Evolutionary conservation across 345 rosid species (phyloP).

Genomic region (Euphorbia peplus): DNA sequence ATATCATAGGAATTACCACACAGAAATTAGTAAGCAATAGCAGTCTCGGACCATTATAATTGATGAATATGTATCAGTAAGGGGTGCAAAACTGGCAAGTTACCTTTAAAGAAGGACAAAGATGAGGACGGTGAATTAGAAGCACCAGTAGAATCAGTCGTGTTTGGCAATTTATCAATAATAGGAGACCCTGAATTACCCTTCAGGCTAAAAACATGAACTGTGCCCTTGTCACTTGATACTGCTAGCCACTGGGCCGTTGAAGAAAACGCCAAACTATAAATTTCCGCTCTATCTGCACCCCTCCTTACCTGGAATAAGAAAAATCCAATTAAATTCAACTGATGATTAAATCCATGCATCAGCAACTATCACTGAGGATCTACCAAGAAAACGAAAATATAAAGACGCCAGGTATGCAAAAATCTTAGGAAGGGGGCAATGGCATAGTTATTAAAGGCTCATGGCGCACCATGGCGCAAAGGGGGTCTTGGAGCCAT

Average conservation of each 20-base stretch:
- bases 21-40: neutral
- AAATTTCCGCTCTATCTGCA: conserved; percentile 96
- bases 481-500: too few species aligned
- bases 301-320: conserved; percentile 82
- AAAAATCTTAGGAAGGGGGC: neutral
- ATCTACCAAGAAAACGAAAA: neutral
- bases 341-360: neutral
- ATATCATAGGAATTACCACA: neutral
- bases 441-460: too few species aligned
- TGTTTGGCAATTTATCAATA: conserved; percentile 39
- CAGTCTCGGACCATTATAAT: neutral
- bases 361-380: neutral
- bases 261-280: conserved; percentile 92
- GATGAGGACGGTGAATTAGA: conserved; percentile 47
- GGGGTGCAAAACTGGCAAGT: neutral
- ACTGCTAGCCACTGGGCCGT: conserved; percentile 87
- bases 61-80: neutral
- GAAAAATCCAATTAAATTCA: neutral
- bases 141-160: conserved; percentile 33
- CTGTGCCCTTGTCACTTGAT: conserved; percentile 98
- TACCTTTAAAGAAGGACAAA: conserved; percentile 80
- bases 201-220: conserved; percentile 93
- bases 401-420: neutral
- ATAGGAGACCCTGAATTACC: conserved; percentile 47
- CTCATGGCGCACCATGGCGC: too few species aligned